phyloP scores from a whole-genome alignment of 257 asterid species.

The Jacaranda copaia region DNA sequence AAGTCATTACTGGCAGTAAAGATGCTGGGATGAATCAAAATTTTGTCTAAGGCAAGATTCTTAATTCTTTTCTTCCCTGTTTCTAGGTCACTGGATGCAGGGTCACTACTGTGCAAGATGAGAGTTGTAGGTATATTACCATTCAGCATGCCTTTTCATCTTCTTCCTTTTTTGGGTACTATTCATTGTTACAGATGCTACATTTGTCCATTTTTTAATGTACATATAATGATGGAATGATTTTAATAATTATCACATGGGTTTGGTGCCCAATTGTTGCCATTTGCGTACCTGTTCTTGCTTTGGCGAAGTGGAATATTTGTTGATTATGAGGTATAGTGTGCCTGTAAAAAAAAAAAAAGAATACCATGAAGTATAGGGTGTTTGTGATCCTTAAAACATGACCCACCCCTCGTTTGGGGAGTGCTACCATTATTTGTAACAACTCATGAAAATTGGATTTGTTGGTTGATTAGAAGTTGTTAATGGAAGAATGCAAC shows the following conservation, averaged over 20 bases:
- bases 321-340: too few relatives aligned
- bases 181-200: slow-evolving; percentile 18
- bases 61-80: slow-evolving; percentile 42
- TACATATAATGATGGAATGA: slow-evolving; percentile 20
- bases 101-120: slow-evolving; percentile 27
- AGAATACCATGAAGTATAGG: too few relatives aligned
- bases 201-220: slow-evolving; percentile 43
- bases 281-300: neutral
- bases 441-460: neutral
- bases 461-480: neutral
- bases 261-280: neutral
- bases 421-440: neutral
- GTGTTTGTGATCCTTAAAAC: neutral
- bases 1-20: slow-evolving; percentile 44
- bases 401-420: neutral
- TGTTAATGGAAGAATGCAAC: too few relatives aligned
- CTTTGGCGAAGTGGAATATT: neutral
- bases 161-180: neutral
- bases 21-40: slow-evolving; percentile 31
- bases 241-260: slow-evolving; percentile 4
- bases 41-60: slow-evolving; percentile 37
- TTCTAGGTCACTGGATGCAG: slow-evolving; percentile 10
- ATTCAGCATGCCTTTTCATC: neutral
- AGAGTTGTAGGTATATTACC: slow-evolving; percentile 36
- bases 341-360: too few relatives aligned